phyloP scores from a whole-genome alignment of 2,329 filamentous ascomycete species.

The Plectosphaerella cucumerina region DNA sequence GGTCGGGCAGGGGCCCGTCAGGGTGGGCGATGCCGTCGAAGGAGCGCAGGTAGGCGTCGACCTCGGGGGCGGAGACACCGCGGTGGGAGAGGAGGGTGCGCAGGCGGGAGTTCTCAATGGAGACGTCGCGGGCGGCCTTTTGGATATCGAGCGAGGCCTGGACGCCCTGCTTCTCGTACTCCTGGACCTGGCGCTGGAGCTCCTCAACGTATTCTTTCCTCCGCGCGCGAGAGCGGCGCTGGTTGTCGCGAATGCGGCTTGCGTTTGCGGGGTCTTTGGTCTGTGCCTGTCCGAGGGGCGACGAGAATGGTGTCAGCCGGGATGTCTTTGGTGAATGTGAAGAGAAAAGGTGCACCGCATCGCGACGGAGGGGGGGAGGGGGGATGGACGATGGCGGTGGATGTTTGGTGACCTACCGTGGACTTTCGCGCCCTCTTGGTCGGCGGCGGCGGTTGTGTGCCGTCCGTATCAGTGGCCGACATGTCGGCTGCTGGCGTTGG shows the following conservation, averaged over 20 bases:
- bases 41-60: slow-evolving; percentile 34
- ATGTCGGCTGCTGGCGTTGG: not conserved
- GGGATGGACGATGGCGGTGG: no score
- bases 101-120: slow-evolving; percentile 42
- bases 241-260: slow-evolving; percentile 43
- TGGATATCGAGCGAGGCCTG: slow-evolving; percentile 51
- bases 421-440: not conserved
- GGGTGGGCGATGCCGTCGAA: slow-evolving; percentile 19
- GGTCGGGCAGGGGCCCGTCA: not conserved
- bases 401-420: slow-evolving; percentile 1
- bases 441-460: not conserved
- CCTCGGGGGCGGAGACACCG: slow-evolving; percentile 31
- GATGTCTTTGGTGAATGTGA: not conserved
- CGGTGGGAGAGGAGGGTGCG: slow-evolving; percentile 34
- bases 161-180: slow-evolving; percentile 43
- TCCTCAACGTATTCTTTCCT: slow-evolving; percentile 44
- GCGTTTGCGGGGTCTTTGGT: slow-evolving; percentile 15
- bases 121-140: slow-evolving; percentile 44
- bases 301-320: slow-evolving; percentile 1
- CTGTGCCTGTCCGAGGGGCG: slow-evolving; percentile 10
- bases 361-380: not conserved
- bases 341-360: not conserved
- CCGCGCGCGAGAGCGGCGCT: slow-evolving; percentile 48
- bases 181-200: slow-evolving; percentile 40
- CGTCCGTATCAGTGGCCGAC: not conserved